Percentiles rank a stretch among this genome's conserved stretches.
These are phyloP conservation scores for Aspergillus nidulans DNA, from an alignment of 495 filamentous ascomycete genomes.

Conservation along the genomic window DNA sequence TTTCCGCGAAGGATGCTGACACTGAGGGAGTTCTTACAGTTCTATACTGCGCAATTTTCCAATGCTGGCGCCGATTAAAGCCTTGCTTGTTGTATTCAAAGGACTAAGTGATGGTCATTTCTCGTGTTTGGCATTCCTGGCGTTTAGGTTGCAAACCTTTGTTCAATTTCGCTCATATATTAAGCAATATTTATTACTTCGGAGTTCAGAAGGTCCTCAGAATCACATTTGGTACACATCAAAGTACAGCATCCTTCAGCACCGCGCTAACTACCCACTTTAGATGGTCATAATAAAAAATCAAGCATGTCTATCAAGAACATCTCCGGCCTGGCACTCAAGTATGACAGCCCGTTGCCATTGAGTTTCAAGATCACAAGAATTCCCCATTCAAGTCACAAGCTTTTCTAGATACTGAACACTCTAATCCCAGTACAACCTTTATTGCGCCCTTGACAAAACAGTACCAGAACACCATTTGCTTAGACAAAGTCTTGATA, in stretches of 20 bases:
- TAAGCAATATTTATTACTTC: not conserved
- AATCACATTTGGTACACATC: not conserved
- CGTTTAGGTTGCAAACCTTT: constrained; percentile 10
- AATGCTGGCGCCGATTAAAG: constrained; percentile 33
- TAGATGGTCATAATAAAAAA: not conserved
- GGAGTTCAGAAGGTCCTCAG: not conserved
- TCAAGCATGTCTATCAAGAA: not conserved
- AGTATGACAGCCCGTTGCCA: not conserved
- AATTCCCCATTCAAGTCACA: not conserved
- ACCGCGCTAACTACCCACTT: not conserved
- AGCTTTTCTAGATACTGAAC: not conserved
- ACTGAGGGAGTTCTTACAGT: constrained; percentile 40
- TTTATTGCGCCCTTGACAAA: not conserved
- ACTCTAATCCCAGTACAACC: not conserved
- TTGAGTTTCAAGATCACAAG: not conserved
- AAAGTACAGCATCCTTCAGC: not conserved
- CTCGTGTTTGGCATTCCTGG: constrained; percentile 13
- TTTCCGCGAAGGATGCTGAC: constrained; percentile 23
- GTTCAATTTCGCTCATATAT: not conserved
- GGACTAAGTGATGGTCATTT: not conserved
- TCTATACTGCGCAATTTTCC: constrained; percentile 41
- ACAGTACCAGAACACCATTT: not conserved
- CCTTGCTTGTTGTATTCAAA: not conserved
- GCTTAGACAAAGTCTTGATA: not conserved
- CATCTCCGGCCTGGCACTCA: not conserved